Base-by-base conservation (phyloP, 2,329 filamentous ascomycete species). In the Hyphodiscus sp. region DNA sequence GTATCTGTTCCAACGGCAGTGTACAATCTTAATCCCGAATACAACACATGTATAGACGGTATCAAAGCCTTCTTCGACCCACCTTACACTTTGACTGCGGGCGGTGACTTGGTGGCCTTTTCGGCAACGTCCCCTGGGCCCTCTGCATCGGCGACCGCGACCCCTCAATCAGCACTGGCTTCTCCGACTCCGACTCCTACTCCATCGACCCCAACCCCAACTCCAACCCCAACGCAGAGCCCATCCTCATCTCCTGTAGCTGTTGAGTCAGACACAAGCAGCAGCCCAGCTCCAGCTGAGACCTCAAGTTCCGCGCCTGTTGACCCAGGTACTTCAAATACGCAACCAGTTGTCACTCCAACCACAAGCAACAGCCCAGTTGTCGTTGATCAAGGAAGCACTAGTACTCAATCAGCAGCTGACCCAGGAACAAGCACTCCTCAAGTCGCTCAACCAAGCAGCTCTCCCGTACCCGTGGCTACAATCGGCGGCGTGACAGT, bases 61-160 rank as follows among this genome's bases (percentile, higher is more conserved):
- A 45, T 45, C 19, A 45, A 45, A 45, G 44, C 44, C 16, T 45
- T 45, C 16, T 45, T 45, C n/a, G 44, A 45, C 26, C 44, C 44
- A 16, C 44, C 44, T 45, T 45, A 20, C 19, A 45, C 18, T 2
- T 29, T 45, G 44, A 45, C 44, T 20, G 26, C 7, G 44, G 44
- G 44, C n/a, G 20, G 20, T 20, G 18, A 20, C 8, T 29, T 45
- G 20, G 44, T 45, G 13, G 18, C 44, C 7, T 45, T 45, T 29
- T 23, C 44, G 19, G 18, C 44, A 16, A 20, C 20, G 13, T 20
- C 44, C 9, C 18, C 19, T 45, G 18, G n/a, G n/a, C 20, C 44
- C 7, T 45, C 44, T 20, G 13, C 44, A 20, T 10, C 44, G 6
- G 20, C 44, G 19, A n/a, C 44, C 11, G 44, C 44, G 8, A 20